Base-by-base conservation (phyloP, 106 monocot species). In the Dendrobium chrysotoxum region DNA sequence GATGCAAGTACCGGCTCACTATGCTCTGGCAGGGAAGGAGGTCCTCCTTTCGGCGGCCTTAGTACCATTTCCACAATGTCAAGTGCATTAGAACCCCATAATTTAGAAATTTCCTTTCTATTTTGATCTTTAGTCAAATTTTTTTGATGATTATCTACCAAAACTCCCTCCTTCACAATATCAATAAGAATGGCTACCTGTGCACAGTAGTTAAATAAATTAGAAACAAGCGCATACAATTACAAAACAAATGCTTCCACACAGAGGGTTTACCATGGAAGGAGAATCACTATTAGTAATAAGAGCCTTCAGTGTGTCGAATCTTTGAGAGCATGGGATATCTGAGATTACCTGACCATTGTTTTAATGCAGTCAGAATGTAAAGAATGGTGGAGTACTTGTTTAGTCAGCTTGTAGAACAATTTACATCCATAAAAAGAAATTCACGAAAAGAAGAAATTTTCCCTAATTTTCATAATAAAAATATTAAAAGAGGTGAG, bases 171-270 rank as follows among this genome's bases (percentile, higher is more conserved):
- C 75, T 78, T 95, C 58, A 88, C 91, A 77, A 91, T 28, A 90
- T 99, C 99, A 71, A 99, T 72, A 46, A 93, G 88, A 88, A 99
- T 81, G 64, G 95, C 93, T 67, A 85, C 86, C 99, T 99, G 79
- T n/a, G 28, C 21, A 78, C 23, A 15, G 38, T 17, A 15, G 77
- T 5, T 50, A 17, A 40, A 61, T 28, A 28, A 40, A 80, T 40
- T 53, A 75, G 53, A 41, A 54, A 39, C 3, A 54, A 68, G 28
- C 6, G 9, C 11, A 6, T 12, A 70, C 10, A 35, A 35, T 35
- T 35, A 53, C 4, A 55, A 30, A 81, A 10, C 13, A 76, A 61
- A 67, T 53, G 8, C 35, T 46, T 40, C 12, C 46, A 73, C 4
- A 80, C 72, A 18, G 72, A 30, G 1, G 31, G 12, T 74, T 80